Base-by-base conservation (phyloP, 73 alveolate genomes). In the Paramecium biaurelia region DNA sequence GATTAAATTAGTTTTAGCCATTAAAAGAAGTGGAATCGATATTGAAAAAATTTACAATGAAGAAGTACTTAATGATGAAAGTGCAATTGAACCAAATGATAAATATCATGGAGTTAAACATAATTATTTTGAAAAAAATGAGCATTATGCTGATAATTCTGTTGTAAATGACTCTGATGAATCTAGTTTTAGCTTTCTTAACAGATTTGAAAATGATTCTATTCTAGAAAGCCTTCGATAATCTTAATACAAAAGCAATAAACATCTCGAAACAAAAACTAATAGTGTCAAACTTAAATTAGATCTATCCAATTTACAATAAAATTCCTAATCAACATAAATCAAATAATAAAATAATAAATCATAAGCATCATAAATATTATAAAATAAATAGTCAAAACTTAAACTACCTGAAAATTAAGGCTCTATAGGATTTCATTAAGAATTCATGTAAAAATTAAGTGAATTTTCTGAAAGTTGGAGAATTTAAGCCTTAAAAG, bases 21-120 rank as follows among this genome's bases (percentile, higher is more conserved):
- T 76, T 38, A 35, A 37, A 41, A 76, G 70, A 42, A 37, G 42
- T 28, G 89, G 89, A 32, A 57, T 76, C 7, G 89, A 79, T 79
- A 79, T 79, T n/a, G 90, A 79, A 79, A 79, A 79, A 79, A 79
- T 79, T 15, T 79, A 76, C 7, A 79, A 79, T 24, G 90, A 79
- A 42, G 90, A 79, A 47, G 90, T 79, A 15, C 56, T 79, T 15
- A 79, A 79, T 43, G 90, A 79, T 20, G 90, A 79, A 1, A 38
- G 43, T 12, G 34, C 15, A 0, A 7, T 9, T 72, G 86, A 72
- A 42, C 18, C 35, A 32, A 23, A 67, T 30, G 45, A 30, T 67
- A 21, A 24, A 20, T 24, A 9, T 0, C 20, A 14, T 12, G 20
- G 24, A 30, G 15, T 24, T 14, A 14, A 24, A 24, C 76, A 63